Conservation (phyloP, 2,329 filamentous ascomycete species). For the Penicillium digitatum region DNA sequence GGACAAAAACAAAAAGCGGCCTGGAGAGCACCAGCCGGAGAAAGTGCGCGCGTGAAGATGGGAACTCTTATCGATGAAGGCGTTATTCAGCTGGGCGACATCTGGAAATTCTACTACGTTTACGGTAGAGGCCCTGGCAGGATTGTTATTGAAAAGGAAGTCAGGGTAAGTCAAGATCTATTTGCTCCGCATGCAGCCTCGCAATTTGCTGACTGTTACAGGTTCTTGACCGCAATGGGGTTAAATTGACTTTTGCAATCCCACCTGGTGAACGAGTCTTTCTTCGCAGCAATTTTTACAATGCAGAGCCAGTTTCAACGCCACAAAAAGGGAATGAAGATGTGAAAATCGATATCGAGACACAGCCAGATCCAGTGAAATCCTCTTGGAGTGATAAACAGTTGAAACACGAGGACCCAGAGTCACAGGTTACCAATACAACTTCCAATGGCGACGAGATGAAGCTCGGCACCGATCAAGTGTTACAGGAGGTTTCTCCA, state of each 20-base stretch:
- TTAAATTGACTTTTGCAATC: constrained; percentile 36
- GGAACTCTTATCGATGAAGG: constrained; percentile 35
- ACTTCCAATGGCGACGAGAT: not conserved
- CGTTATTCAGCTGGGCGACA: constrained; percentile 38
- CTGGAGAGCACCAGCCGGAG: constrained; percentile 36
- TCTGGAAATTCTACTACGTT: constrained; percentile 39
- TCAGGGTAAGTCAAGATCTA: constrained; percentile 30
- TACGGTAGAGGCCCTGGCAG: constrained; percentile 27
- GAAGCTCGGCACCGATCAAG: not conserved
- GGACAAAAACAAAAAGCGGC: constrained; percentile 50
- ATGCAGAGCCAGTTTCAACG: not conserved
- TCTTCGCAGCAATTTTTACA: constrained; percentile 17
- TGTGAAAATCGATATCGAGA: not conserved
- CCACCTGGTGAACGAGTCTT: constrained; percentile 40
- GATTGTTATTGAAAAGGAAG: constrained; percentile 43
- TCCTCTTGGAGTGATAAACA: not conserved
- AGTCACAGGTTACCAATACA: not conserved
- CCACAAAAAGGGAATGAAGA: not conserved
- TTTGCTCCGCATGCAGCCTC: not conserved
- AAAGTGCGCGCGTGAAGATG: constrained; percentile 42
- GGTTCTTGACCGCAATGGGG: constrained; percentile 35
- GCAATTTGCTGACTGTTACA: constrained; percentile 12
- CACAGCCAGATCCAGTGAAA: not conserved
- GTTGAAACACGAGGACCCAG: not conserved
- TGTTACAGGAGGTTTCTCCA: not conserved